Conservation (phyloP, 306 rosid species). For the Crotalaria pallida region DNA sequence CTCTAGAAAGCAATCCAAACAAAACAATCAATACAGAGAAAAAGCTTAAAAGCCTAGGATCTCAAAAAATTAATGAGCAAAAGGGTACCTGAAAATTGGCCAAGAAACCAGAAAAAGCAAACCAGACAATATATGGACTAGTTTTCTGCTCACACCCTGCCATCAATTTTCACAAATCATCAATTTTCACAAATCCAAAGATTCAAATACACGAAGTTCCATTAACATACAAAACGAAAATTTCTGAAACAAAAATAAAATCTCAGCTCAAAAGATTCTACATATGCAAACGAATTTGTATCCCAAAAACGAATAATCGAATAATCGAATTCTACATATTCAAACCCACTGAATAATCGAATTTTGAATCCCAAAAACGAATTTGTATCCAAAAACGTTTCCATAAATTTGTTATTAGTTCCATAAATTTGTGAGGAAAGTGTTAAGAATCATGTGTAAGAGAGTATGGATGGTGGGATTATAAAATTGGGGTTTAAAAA, state of each 20-base stretch:
- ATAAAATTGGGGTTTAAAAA: too few species aligned
- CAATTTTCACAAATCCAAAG: background rate
- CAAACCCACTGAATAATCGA: too few species aligned
- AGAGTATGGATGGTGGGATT: too few species aligned
- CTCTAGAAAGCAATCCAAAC: conserved; percentile 39
- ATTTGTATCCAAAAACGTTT: too few species aligned
- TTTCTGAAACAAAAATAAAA: background rate
- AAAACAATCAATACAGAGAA: conserved; percentile 18
- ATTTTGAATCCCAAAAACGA: too few species aligned
- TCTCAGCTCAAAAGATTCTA: too few species aligned
- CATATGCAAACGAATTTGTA: too few species aligned
- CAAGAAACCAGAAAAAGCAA: conserved; percentile 69
- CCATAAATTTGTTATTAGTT: too few species aligned
- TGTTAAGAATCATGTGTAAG: too few species aligned
- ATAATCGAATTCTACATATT: too few species aligned
- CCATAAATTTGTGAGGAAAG: too few species aligned
- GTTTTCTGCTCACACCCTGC: conserved; percentile 80
- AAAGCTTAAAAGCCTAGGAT: background rate
- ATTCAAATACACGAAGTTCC: background rate
- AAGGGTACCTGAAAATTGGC: conserved; percentile 85
- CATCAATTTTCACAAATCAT: conserved; percentile 1
- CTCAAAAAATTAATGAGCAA: background rate
- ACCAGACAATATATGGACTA: conserved; percentile 83
- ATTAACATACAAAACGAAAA: background rate
- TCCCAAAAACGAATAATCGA: too few species aligned